Base-by-base conservation (phyloP, 2,329 filamentous ascomycete species). In the Pleomassaria siparia region DNA sequence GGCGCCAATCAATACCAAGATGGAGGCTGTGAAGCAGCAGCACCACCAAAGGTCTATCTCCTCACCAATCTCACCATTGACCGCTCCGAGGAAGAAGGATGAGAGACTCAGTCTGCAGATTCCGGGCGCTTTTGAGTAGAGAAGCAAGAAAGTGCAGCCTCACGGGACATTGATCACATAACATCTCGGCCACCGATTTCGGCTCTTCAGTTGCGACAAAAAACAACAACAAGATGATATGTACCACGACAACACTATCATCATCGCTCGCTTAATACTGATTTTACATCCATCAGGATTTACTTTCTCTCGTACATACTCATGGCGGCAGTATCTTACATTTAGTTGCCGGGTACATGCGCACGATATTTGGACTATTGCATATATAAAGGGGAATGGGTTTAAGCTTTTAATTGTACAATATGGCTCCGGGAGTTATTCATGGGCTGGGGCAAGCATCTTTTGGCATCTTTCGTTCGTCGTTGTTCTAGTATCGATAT, bases 61-160 rank as follows among this genome's bases (percentile, higher is more conserved):
- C 6, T 56, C 63, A 13, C 62, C 63, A 3, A 21, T 53, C 3
- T 54, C 61, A 10, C 44, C 50, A 1, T 37, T 46, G 13, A 40
- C 62, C 2, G 47, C 50, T 25, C 45, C 53, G 21, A 55, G 51
- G 46, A 67, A 64, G 47, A 67, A 64, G 55, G 66, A 69, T 3
- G 64, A 67, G 18, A 48, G 68, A 10, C 46, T 71, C 3, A 70
- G 66, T 44, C 39, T 71, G 42, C 60, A 59, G 18, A 71, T 71
- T 28, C 68, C 66, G 0, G 67, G 68, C 2, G 49, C 62, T 5
- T 68, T 68, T 41, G 54, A 63, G 10, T 60, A 51, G 44, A 25
- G 18, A 22, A 28, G 15, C 25, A 12, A 16, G 15, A 13, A 2
- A 18, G 5, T 24, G 11, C 13, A 16, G 18, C 37, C 24, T 35